phyloP scores from a whole-genome alignment of 495 filamentous ascomycete species.

The Neurospora terricola region DNA sequence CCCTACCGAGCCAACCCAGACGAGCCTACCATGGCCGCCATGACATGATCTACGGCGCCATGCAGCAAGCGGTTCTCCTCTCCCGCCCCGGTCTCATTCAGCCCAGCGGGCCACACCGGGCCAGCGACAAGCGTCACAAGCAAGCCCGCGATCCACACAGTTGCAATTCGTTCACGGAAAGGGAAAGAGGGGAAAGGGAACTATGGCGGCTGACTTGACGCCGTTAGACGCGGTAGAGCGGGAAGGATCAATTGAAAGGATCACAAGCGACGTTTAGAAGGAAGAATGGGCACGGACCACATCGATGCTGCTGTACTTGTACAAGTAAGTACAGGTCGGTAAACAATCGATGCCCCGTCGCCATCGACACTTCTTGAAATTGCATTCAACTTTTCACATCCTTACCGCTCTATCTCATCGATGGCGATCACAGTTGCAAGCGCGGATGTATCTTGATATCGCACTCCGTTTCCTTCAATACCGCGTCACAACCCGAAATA shows the following conservation, averaged over 20 bases:
- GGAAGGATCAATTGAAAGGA: background rate
- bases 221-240: background rate
- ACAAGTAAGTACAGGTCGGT: too few relatives aligned
- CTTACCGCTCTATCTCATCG: too few relatives aligned
- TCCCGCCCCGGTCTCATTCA: background rate
- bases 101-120: background rate
- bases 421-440: too few relatives aligned
- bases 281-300: background rate
- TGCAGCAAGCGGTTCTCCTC: background rate
- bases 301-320: background rate
- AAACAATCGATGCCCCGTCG: background rate
- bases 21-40: background rate
- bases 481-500: background rate
- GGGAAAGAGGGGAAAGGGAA: background rate
- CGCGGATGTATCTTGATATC: background rate
- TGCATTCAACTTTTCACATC: too few relatives aligned
- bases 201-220: background rate
- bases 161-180: background rate
- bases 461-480: background rate
- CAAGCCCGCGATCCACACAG: background rate
- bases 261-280: background rate
- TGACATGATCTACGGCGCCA: background rate
- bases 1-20: background rate
- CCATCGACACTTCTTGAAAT: background rate
- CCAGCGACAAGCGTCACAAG: background rate